A percentile compares a stretch with the other conserved stretches of the same genome.
Evolutionary conservation across 164 flowering plant species (phyloP).

Genomic region (Sextonia rubra): DNA sequence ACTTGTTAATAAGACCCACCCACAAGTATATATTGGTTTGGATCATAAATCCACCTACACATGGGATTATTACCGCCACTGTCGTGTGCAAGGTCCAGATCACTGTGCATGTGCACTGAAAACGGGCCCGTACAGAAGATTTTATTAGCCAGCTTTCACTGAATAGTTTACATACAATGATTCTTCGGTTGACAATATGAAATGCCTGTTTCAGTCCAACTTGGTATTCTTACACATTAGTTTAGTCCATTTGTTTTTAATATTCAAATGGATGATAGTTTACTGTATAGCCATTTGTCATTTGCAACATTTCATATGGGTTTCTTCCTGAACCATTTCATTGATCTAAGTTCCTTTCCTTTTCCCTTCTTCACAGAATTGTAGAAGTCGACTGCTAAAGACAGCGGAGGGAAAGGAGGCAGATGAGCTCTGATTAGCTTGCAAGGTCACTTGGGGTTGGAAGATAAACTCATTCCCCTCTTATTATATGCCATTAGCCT

Average conservation of each 20-base stretch:
- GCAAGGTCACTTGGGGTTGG: not conserved
- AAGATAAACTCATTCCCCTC: not conserved
- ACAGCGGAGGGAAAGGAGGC: constrained; percentile 14
- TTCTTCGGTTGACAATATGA: not conserved
- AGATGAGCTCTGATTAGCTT: constrained; percentile 2
- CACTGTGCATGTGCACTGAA: too few relatives aligned
- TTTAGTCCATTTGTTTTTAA: too few relatives aligned
- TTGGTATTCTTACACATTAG: not conserved
- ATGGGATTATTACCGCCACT: too few relatives aligned
- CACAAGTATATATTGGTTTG: too few relatives aligned
- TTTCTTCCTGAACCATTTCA: not conserved
- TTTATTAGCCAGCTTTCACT: not conserved
- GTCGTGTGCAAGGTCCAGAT: too few relatives aligned
- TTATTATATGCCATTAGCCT: not conserved
- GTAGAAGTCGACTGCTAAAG: too few relatives aligned
- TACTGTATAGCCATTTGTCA: not conserved
- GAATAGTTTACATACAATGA: not conserved
- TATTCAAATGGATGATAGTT: not conserved
- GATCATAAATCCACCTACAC: too few relatives aligned
- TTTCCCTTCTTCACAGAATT: not conserved
- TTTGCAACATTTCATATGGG: too few relatives aligned
- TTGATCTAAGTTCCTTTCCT: not conserved
- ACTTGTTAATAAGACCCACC: too few relatives aligned
- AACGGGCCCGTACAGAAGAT: not conserved
- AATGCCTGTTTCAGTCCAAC: not conserved